Evolutionary conservation across 2,329 filamentous ascomycete genomes (phyloP), one percentile per base, ranked within the genome.

Genomic region (Penicillium sp.): DNA sequence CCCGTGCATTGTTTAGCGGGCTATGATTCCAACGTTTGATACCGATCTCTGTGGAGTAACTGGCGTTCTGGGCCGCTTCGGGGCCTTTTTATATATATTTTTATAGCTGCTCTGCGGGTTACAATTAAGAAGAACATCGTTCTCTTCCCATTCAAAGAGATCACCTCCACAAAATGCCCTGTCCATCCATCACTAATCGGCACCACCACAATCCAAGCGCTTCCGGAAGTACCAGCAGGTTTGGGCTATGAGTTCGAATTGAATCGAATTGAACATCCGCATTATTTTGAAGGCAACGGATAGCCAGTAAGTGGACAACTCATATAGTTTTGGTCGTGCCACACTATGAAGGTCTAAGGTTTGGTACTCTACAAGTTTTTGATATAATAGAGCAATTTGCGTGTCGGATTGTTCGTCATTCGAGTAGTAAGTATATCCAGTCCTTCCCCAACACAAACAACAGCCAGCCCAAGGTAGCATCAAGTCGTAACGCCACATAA

Each of bases 1-100:
- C 13, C n/a, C 42, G 16, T 51, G 47, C 49, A 45, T 50, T 45
- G 40, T 16, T 20, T 51, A 51, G 49, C 49, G 49, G 29, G 37
- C 16, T 47, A 50, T 38, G 45, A 47, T 44, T 51, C 16, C n/a
- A 38, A 46, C 29, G 20, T 39, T 51, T 39, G 48, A 45, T 55
- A 52, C 37, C 42, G 43, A 34, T 31, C 24, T 32, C 35, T 20
- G n/a, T 8, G 53, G 40, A 34, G 48, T 46, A 39, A 24, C 7
- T 40, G 50, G 50, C 50, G 50, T 32, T 48, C 29, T 34, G 18
- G 49, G 38, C 14, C 29, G 20, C 14, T 20, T 26, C 16, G 18
- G 31, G 11, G 16, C 6, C 4, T 32, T 26, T 10, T 16, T 38
- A 20, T 14, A 13, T 37, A 13, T 37, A 14, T 14, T 24, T 31